These are phyloP conservation scores for Alnus glutinosa DNA, from an alignment of 306 rosid species.

Conservation along the genomic window DNA sequence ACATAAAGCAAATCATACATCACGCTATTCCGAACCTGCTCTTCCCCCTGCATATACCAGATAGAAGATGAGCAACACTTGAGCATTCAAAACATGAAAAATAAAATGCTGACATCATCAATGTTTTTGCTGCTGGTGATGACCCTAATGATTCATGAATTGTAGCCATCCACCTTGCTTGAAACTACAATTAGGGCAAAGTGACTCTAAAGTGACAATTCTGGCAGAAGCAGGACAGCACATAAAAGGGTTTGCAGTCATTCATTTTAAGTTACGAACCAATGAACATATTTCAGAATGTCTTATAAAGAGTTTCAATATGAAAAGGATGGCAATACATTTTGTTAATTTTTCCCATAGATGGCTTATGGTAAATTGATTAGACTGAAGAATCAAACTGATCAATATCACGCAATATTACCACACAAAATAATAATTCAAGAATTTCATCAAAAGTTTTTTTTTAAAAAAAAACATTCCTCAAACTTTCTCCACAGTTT, in stretches of 20 bases:
- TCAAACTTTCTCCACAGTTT: background rate
- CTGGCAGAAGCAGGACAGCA: conserved; percentile 1
- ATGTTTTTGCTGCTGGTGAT: conserved; percentile 10
- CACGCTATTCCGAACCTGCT: conserved; percentile 64
- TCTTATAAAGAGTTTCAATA: background rate
- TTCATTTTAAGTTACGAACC: background rate
- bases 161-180: background rate
- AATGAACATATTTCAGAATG: background rate
- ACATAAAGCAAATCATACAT: conserved; percentile 87
- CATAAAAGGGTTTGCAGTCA: background rate
- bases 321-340: background rate
- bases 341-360: no score
- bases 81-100: conserved; percentile 25
- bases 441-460: background rate
- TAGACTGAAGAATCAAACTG: background rate
- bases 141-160: background rate
- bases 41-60: conserved; percentile 71
- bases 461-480: no score
- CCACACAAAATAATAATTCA: no score
- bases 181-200: background rate
- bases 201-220: background rate
- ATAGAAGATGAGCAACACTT: conserved; percentile 23
- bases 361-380: no score
- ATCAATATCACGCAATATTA: background rate
- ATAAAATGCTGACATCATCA: conserved; percentile 11